Evolutionary conservation across 169 alveolate species (phyloP).

Genomic region (Miamiensis avidus): DNA sequence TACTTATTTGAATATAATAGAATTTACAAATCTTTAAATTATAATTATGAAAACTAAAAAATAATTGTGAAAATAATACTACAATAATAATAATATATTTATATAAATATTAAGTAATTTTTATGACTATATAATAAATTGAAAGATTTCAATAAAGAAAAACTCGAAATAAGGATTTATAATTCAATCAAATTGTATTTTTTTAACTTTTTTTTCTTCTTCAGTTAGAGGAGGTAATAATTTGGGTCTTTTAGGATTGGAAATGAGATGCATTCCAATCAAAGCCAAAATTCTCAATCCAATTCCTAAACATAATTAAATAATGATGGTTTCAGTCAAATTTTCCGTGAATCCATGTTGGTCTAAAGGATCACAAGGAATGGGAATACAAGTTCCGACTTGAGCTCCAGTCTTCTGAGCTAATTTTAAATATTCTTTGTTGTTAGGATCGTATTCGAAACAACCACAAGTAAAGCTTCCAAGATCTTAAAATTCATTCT

Average conservation of each 20-base stretch:
- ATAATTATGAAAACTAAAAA: too few relatives aligned
- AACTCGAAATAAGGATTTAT: background rate
- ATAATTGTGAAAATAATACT: too few relatives aligned
- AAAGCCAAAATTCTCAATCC: constrained; percentile 25
- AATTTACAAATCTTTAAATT: too few relatives aligned
- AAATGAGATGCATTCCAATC: constrained; percentile 18
- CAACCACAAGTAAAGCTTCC: background rate
- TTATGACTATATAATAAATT: too few relatives aligned
- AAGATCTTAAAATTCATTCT: constrained; percentile 30
- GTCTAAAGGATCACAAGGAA: constrained; percentile 26
- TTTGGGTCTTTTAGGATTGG: constrained; percentile 48
- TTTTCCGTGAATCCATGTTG: constrained; percentile 6
- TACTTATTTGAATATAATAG: too few relatives aligned
- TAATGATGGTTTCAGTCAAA: constrained; percentile 2
- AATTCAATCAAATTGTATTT: background rate
- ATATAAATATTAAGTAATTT: too few relatives aligned
- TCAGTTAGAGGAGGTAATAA: background rate
- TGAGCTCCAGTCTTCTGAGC: background rate
- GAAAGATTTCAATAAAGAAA: too few relatives aligned
- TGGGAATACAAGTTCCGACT: background rate
- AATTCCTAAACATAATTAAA: constrained; percentile 26
- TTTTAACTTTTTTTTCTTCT: background rate
- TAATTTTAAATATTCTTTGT: too few relatives aligned
- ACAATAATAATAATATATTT: too few relatives aligned
- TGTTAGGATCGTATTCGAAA: background rate